phyloP scores from a whole-genome alignment of 2,329 filamentous ascomycete genomes.

The Fusarium dlaminii region DNA sequence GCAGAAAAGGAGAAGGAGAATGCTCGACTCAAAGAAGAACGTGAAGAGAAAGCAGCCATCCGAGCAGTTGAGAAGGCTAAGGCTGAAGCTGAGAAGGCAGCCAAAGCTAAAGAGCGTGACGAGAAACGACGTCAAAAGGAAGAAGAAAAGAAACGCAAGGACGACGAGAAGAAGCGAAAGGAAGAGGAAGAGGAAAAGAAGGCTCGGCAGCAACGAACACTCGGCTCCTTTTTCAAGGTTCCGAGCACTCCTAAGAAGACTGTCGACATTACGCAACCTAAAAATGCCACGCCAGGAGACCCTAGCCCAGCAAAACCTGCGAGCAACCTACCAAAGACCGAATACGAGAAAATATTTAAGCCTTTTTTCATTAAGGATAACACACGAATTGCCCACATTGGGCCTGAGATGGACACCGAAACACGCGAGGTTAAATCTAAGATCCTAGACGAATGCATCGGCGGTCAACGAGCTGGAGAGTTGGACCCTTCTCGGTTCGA shows the following conservation, averaged over 20 bases:
- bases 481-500: slow-evolving; percentile 55
- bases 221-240: slow-evolving; percentile 58
- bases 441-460: slow-evolving; percentile 63
- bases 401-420: slow-evolving; percentile 66
- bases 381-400: slow-evolving; percentile 72
- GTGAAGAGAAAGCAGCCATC: slow-evolving; percentile 42
- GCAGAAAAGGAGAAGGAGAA: slow-evolving; percentile 51
- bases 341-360: slow-evolving; percentile 78
- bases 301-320: slow-evolving; percentile 24
- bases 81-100: slow-evolving; percentile 51
- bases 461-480: slow-evolving; percentile 55
- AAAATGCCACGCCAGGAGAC: slow-evolving; percentile 45
- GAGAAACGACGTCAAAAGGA: slow-evolving; percentile 51
- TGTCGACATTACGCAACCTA: slow-evolving; percentile 45
- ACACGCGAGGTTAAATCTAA: slow-evolving; percentile 61
- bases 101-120: slow-evolving; percentile 49
- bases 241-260: slow-evolving; percentile 55
- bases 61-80: slow-evolving; percentile 45
- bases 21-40: slow-evolving; percentile 52
- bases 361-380: slow-evolving; percentile 82
- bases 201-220: slow-evolving; percentile 57
- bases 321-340: slow-evolving; percentile 48
- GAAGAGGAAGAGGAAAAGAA: slow-evolving; percentile 65
- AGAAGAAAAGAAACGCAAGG: slow-evolving; percentile 52
- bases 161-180: slow-evolving; percentile 54